Base-by-base conservation (phyloP, 768 basidiomycete species). In the Agaricus bisporus region DNA sequence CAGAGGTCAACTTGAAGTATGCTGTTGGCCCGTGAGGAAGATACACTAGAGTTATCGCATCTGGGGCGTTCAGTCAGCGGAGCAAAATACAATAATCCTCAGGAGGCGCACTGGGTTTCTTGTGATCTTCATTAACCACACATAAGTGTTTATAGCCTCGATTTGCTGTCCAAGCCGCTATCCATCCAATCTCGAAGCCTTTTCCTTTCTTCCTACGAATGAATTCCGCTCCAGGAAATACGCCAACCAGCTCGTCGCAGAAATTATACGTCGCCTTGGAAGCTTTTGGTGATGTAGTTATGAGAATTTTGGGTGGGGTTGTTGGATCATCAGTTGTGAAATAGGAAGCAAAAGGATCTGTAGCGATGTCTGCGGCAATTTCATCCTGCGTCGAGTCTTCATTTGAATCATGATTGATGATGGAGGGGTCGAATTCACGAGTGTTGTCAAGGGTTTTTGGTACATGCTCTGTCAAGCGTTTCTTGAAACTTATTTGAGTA, bases 101-200 rank as follows among this genome's bases (percentile, higher is more conserved):
- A 25, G 43, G 25, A 77, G n/a, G 38, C 91, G 68, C 60, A 95
- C 97, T 97, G 12, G 94, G 89, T 64, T 86, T 86, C 65, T 94
- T 94, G 76, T 85, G 86, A 61, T 98, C 91, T 64, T 99, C 97
- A 58, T 98, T 98, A 32, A 98, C 91, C 2, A 99, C 91, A 41
- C 90, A 76, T 58, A 98, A 65, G 58, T 95, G 91, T 41, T 86
- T 87, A 65, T 91, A 99, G 2, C 87, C 88, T 62, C 97, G 73
- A 39, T 83, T 86, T 11, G 88, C 86, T 18, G 93, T 93, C 97
- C 97, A 99, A 3, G 87, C 82, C 28, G 95, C 90, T 63, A 98
- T 90, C 56, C 85, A 75, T 0, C 95, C 95, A 61, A 95, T 72
- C 70, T 95, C 93, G 61, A 90, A 95, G 0, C 90, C 91, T 60